Percentiles rank a stretch among this genome's conserved stretches.
phyloP scores from a whole-genome alignment of 495 filamentous ascomycete species.

The Xylaria acuta region DNA sequence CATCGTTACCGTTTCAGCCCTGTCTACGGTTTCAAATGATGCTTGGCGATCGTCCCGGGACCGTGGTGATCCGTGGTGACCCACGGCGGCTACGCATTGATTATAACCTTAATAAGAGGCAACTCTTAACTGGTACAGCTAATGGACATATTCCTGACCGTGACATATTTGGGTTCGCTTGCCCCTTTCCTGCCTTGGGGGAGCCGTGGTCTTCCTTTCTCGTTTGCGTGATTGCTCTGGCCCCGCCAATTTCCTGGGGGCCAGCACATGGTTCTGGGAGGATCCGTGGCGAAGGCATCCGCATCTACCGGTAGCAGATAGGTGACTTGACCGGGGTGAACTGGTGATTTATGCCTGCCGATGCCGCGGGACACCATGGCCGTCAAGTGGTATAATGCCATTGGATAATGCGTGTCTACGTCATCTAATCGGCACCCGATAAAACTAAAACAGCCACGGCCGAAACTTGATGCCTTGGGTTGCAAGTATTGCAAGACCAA shows the following conservation, averaged over 20 bases:
- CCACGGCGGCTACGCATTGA: slow-evolving; percentile 7
- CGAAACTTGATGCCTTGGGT: background rate
- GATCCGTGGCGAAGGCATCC: slow-evolving; percentile 11
- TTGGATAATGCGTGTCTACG: slow-evolving; percentile 5
- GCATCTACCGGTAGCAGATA: slow-evolving; percentile 2
- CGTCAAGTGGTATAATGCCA: background rate
- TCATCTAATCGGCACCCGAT: slow-evolving; percentile 9
- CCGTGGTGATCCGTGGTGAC: slow-evolving; percentile 24
- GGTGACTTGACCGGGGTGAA: slow-evolving; percentile 10
- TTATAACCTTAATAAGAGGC: slow-evolving; percentile 2
- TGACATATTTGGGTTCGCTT: background rate
- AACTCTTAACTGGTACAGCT: background rate
- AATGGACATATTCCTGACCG: background rate
- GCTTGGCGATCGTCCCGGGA: slow-evolving; percentile 16
- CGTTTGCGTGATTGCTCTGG: slow-evolving; percentile 7
- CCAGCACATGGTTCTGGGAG: background rate
- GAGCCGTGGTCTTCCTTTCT: background rate
- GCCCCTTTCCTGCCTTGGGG: background rate
- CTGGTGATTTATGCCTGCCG: slow-evolving; percentile 16
- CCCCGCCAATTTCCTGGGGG: background rate
- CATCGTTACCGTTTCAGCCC: slow-evolving; percentile 23
- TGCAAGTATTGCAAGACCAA: slow-evolving; percentile 1
- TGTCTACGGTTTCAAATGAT: slow-evolving; percentile 11
- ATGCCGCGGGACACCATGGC: background rate
- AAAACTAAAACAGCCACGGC: background rate